Evolutionary conservation across 1,284 basidiomycete species (phyloP), one percentile per base, ranked within the genome.

Genomic region (Puccinia polysora): DNA sequence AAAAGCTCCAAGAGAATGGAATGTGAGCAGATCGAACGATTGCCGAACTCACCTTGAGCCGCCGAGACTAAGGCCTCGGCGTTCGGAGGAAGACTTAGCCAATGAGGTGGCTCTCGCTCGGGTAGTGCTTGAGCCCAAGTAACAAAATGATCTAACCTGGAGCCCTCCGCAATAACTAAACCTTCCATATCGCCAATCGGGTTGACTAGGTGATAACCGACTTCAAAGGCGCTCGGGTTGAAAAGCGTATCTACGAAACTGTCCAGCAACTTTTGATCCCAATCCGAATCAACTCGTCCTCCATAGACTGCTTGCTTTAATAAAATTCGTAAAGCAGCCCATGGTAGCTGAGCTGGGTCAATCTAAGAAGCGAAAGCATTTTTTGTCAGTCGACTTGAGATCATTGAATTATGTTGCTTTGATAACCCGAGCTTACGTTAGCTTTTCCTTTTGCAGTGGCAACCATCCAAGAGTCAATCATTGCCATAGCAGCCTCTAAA

Each of bases 271-370:
- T 85, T 84, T 78, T 95, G 93, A 78, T 97, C 94, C 78, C 91
- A 93, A 80, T 94, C 90, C 74, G 90, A 93, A 81, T 96, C 94
- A 67, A 75, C 84, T 74, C 91, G 84, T 18, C 94, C 94, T 74
- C 94, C 94, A 76, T 97, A 96, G 20, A 97, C 89, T 1, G 91
- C 91, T 79, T 96, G 90, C 79, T 94, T 96, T 82, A 97, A 85
- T 65, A 97, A 84, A 0, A 88, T 89, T 45, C 91, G 84, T 23
- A 97, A 83, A 5, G 94, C 93, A 75, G 89, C 87, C 93, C 93
- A 97, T 2, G 94, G 94, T 69, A 97, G 92, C 5, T 84, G 83
- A 0, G 86, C 88, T 1, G 94, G 94, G 78, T 96, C 89, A 65
- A 64, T 56, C 68, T 71, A 36, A 2, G 34, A 23, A 15, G 34